These are phyloP conservation scores for Pseudevernia furfuracea DNA, from an alignment of 495 filamentous ascomycete genomes.

Conservation along the genomic window DNA sequence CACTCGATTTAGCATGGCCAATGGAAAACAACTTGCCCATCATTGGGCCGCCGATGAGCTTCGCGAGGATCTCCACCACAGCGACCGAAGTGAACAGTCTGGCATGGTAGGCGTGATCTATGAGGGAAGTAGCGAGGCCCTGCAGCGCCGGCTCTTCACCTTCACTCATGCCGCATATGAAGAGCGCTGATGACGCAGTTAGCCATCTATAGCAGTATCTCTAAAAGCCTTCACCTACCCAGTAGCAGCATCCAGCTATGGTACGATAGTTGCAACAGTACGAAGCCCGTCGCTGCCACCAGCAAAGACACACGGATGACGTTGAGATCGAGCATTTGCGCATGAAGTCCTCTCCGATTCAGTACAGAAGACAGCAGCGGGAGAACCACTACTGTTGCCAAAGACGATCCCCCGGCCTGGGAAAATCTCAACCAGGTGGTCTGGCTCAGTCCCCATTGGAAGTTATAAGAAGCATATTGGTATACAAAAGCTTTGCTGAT, in stretches of 20 bases:
- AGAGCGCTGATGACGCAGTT: conserved; percentile 6
- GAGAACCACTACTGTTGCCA: conserved; percentile 15
- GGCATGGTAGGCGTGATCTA: conserved; percentile 17
- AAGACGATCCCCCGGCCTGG: conserved; percentile 20
- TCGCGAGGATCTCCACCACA: conserved; percentile 22
- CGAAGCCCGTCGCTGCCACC: conserved; percentile 18
- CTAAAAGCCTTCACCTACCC: not conserved
- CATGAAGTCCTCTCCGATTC: conserved; percentile 9
- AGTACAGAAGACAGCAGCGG: conserved; percentile 15
- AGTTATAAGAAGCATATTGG: conserved; percentile 22
- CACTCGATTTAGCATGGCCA: conserved; percentile 11
- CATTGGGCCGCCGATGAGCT: conserved; percentile 20
- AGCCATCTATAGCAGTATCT: not conserved
- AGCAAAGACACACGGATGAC: conserved; percentile 17
- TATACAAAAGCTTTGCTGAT: conserved; percentile 21
- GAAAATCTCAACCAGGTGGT: conserved; percentile 24
- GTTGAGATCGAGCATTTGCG: conserved; percentile 21
- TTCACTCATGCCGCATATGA: conserved; percentile 20
- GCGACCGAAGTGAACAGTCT: conserved; percentile 22
- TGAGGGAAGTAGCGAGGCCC: conserved; percentile 20
- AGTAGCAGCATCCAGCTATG: conserved; percentile 21
- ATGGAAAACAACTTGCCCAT: conserved; percentile 22
- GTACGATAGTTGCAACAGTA: conserved; percentile 17
- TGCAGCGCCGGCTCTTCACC: conserved; percentile 22
- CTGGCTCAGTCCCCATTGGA: conserved; percentile 14